Base-by-base conservation (phyloP, 2,329 filamentous ascomycete genomes). In the Fonsecaea nubica region DNA sequence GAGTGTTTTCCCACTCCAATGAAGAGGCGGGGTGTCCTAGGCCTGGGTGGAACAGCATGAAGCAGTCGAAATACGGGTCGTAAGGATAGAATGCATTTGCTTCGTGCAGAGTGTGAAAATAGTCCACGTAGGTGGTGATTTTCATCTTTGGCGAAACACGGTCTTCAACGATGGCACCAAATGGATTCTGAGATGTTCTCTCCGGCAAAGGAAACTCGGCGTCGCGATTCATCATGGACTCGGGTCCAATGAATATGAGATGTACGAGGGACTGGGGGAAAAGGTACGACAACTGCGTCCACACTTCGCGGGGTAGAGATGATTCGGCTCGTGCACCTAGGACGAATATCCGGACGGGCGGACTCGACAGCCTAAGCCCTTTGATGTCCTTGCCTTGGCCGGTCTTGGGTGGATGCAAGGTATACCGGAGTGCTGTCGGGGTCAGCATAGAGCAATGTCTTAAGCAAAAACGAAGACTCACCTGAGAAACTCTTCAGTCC, bases 1-100 rank as follows among this genome's bases (percentile, higher is more conserved):
- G 80, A 0, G 95, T 98, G 74, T 94, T 89, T 66, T 90, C 87
- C 95, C 96, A 99, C 78, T 99, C 95, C 74, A 96, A 92, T 60
- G 91, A 92, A 75, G 90, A 94, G 13, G 93, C 92, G 0, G 96
- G 93, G 78, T 99, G 95, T 12, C 95, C 96, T 18, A 99, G 86
- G 8, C 96, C 96, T 0, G 96, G 96, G 76, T 99, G 96, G 84
- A 98, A 99, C 59, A 97, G 86, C 75, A 99, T 89, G 76, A 99
- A 97, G 79, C 92, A 95, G 82, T 99, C 95, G 78, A 99, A 97
- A 81, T 99, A 99, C 0, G 95, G 95, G 76, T 99, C 95, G 76
- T 96, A 97, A 0, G 96, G 95, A 65, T 91, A 88, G 81, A 98
- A 99, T 76, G 93, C 87, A 56, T 92, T 90, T 0, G 94, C 91